Evolutionary conservation across 805 yeast genomes (phyloP), one percentile per base, ranked within the genome.

Genomic region (Kodamaea leandrae): DNA sequence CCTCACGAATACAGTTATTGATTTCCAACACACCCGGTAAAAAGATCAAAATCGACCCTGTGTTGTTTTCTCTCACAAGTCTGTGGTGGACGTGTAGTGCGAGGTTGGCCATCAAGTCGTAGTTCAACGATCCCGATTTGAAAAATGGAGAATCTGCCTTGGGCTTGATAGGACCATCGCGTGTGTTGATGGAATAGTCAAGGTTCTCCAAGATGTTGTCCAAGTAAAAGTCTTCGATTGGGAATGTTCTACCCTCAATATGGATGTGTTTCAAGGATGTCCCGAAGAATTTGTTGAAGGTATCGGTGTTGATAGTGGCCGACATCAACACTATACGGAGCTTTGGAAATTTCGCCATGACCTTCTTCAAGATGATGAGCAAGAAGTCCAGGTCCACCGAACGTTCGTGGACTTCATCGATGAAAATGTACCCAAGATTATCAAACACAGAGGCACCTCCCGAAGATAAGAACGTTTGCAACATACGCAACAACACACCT

Each of bases 401-500:
- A 50, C 98, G 68, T 62, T 91, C 98, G 59, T 91, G 98, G n/a
- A 91, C 98, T 63, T 91, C 98, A 70, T 91, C 98, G 28, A 90
- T 79, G 29, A 90, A 80, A 27, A 90, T 76, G 53, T 83, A 85
- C 23, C 82, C 79, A 13, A 90, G 63, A 40, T 75, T 64, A 10
- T 72, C 68, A 45, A 85, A 74, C 37, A 78, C 62, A 28, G 59
- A 51, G 3, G 42, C 43, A 4, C 46, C 44, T 5, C 59, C 56
- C 1, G 50, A 27, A 4, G 49, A 37, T 32, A 77, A 55, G 39
- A 71, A 66, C 10, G 71, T 62, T 57, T 90, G 97, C 18, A 90
- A 68, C 81, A 90, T 84, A 46, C 96, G 73, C 19, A 91, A 75
- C 34, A 91, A 70, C 4, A 91, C 93, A 74, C 98, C 98, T 0